These are phyloP conservation scores for Thermomucor indicae-seudaticae DNA, from an alignment of 371 early-diverging fungal species.

Conservation along the genomic window DNA sequence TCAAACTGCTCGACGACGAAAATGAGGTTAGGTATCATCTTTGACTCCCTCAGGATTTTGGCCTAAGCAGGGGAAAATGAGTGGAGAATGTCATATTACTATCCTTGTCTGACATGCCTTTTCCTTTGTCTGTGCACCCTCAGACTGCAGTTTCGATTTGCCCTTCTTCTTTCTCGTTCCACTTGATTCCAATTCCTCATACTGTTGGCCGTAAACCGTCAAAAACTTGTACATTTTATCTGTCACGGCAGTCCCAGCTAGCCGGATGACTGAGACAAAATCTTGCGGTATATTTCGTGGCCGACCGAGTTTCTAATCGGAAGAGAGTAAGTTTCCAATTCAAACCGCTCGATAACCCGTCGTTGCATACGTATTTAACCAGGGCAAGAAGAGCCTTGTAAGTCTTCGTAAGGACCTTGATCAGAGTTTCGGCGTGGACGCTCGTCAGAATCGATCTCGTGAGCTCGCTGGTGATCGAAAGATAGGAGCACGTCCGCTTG, in stretches of 20 bases:
- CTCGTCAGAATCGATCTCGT: constrained; percentile 27
- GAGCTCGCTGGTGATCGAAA: constrained; percentile 24
- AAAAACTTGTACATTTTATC: constrained; percentile 48
- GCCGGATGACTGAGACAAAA: constrained; percentile 29
- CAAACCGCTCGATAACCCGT: not conserved
- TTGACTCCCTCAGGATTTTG: constrained; percentile 58
- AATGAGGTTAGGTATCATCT: constrained; percentile 60
- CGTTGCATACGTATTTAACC: constrained; percentile 49
- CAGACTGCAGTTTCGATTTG: constrained; percentile 2
- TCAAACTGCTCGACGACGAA: constrained; percentile 70
- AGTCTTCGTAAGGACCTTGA: constrained; percentile 33
- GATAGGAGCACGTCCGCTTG: constrained; percentile 16
- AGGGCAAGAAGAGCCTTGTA: constrained; percentile 38
- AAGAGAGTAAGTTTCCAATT: not conserved
- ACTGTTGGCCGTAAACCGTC: constrained; percentile 37
- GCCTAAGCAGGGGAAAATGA: constrained; percentile 19
- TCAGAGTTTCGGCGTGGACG: constrained; percentile 33
- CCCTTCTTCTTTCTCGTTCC: constrained; percentile 12
- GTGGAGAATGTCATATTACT: not conserved
- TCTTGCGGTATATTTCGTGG: constrained; percentile 21
- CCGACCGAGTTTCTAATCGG: constrained; percentile 29
- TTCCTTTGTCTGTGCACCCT: not conserved
- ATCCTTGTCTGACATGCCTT: not conserved
- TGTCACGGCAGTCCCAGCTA: constrained; percentile 29
- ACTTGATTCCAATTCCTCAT: not conserved